Evolutionary conservation across 1,284 basidiomycete species (phyloP).

Genomic region (Paramarasmius palmivorus): DNA sequence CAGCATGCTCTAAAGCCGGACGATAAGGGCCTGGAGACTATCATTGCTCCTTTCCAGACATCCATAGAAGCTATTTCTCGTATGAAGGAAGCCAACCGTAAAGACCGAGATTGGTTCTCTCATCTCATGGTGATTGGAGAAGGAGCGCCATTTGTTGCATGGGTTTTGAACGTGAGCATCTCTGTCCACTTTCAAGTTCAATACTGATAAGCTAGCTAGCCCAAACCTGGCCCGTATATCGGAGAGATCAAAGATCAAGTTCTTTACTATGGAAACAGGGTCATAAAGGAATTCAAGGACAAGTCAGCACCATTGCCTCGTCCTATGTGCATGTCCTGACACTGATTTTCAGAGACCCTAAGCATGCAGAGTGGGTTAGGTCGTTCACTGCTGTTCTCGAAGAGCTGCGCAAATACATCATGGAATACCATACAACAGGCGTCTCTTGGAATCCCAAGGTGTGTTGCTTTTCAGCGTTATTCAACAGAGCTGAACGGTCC

Average conservation of each 20-base stretch:
- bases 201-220: slow-evolving; percentile 40
- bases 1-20: slow-evolving; percentile 83
- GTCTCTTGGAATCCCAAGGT: slow-evolving; percentile 90
- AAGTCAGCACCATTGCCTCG: slow-evolving; percentile 55
- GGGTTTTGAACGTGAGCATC: slow-evolving; percentile 81
- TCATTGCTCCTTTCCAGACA: slow-evolving; percentile 75
- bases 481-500: background rate
- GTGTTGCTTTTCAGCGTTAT: slow-evolving; percentile 17
- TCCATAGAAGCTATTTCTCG: slow-evolving; percentile 78
- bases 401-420: slow-evolving; percentile 80
- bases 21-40: slow-evolving; percentile 53
- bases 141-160: slow-evolving; percentile 85
- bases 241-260: slow-evolving; percentile 86
- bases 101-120: slow-evolving; percentile 81
- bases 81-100: slow-evolving; percentile 82
- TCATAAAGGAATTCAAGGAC: slow-evolving; percentile 93
- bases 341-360: slow-evolving; percentile 67
- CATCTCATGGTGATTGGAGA: slow-evolving; percentile 85
- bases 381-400: slow-evolving; percentile 76
- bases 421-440: slow-evolving; percentile 88
- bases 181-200: background rate
- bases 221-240: slow-evolving; percentile 85
- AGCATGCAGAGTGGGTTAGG: slow-evolving; percentile 88
- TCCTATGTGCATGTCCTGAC: slow-evolving; percentile 5
- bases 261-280: slow-evolving; percentile 88